Evolutionary conservation across 352 stramenopile genomes (phyloP).

Genomic region (Nothophytophthora sp.): DNA sequence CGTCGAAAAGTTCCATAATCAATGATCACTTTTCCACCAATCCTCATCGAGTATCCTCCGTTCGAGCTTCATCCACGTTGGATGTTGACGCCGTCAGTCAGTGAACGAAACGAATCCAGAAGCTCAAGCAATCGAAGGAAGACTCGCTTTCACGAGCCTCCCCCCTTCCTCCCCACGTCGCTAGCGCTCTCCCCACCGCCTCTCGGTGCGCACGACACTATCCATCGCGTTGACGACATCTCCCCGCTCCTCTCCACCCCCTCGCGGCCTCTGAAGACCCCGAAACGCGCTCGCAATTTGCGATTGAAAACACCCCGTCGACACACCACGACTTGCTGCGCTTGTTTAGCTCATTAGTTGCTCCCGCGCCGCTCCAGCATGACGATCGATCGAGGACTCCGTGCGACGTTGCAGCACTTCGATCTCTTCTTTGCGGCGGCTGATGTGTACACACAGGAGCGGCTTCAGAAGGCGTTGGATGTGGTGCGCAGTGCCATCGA

Average conservation of each 20-base stretch:
- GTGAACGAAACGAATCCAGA: too few relatives aligned
- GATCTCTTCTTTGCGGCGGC: conserved; percentile 58
- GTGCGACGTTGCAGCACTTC: conserved; percentile 47
- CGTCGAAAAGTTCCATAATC: too few relatives aligned
- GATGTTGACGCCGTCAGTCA: conserved; percentile 19
- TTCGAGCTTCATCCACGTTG: not conserved
- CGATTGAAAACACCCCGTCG: not conserved
- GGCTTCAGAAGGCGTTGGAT: conserved; percentile 70
- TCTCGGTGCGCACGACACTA: not conserved
- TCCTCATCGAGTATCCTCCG: conserved; percentile 3
- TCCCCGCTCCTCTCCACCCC: conserved; percentile 1
- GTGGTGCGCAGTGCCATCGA: conserved; percentile 79
- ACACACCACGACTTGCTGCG: not conserved
- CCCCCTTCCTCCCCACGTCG: not conserved
- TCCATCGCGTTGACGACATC: conserved; percentile 4
- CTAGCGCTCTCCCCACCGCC: not conserved
- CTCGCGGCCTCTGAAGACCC: not conserved
- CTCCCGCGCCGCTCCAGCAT: conserved; percentile 17
- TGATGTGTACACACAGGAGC: conserved; percentile 42
- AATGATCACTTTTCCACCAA: too few relatives aligned
- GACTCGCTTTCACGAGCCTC: conserved; percentile 1
- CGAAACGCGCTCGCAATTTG: conserved; percentile 1
- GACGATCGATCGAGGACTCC: conserved; percentile 17
- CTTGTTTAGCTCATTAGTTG: too few relatives aligned
- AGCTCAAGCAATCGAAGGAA: conserved; percentile 4